These are phyloP conservation scores for Austropuccinia psidii DNA, from an alignment of 1,284 basidiomycete genomes.

Conservation along the genomic window DNA sequence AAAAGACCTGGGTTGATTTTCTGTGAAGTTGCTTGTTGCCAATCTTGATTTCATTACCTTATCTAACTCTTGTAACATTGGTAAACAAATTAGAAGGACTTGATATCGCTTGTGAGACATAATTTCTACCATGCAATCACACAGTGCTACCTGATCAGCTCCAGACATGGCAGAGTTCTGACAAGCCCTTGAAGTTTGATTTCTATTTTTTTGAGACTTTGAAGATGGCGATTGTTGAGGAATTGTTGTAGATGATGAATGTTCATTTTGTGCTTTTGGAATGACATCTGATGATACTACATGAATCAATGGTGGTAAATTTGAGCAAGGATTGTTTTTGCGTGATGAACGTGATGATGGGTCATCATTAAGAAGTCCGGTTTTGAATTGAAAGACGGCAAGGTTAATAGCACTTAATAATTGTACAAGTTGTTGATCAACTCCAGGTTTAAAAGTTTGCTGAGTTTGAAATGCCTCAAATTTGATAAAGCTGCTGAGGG, in stretches of 20 bases:
- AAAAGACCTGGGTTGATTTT: background rate
- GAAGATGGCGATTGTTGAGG: too few species aligned
- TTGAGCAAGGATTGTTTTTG: background rate
- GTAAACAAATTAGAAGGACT: background rate
- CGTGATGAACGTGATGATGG: background rate
- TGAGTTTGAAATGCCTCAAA: background rate
- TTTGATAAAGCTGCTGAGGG: background rate
- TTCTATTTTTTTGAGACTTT: background rate
- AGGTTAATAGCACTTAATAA: constrained; percentile 1
- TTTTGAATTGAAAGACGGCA: background rate
- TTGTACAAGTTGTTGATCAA: background rate
- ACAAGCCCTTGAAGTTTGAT: too few species aligned
- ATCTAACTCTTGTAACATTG: constrained; percentile 11
- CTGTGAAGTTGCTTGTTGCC: background rate
- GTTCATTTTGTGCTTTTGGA: too few species aligned
- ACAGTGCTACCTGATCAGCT: background rate
- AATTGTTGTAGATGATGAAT: too few species aligned
- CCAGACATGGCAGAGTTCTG: too few species aligned
- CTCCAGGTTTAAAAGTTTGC: background rate
- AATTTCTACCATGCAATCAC: background rate
- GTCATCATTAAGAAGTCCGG: background rate
- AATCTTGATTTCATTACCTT: background rate
- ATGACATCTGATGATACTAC: too few species aligned
- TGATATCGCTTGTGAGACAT: background rate
- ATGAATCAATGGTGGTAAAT: background rate